A percentile compares a stretch with the other conserved stretches of the same genome.
Evolutionary conservation across 768 basidiomycete species (phyloP).

Genomic region (Phallus indusiatus): DNA sequence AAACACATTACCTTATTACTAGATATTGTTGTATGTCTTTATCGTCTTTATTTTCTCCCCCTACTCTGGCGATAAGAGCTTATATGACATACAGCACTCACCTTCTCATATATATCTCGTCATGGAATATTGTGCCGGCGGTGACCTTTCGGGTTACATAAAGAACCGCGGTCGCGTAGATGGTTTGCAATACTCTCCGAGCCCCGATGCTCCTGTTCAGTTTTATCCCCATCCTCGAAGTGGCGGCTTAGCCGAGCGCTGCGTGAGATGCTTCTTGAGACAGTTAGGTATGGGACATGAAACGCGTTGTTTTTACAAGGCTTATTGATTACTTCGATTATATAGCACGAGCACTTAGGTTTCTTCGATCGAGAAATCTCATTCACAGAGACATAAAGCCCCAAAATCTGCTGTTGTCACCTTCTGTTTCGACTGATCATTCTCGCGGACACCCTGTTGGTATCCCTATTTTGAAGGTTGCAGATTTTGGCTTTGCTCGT

Average conservation of each 20-base stretch:
- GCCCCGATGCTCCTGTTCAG: constrained; percentile 56
- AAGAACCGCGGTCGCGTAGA: constrained; percentile 94
- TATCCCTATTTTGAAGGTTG: constrained; percentile 91
- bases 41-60: background rate
- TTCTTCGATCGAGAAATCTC: constrained; percentile 77
- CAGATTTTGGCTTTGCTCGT: constrained; percentile 97
- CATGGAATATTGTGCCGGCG: constrained; percentile 96
- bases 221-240: constrained; percentile 88
- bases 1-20: constrained; percentile 87
- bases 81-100: background rate
- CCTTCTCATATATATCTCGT: constrained; percentile 58
- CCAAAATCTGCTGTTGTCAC: constrained; percentile 88
- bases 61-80: background rate
- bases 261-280: constrained; percentile 84
- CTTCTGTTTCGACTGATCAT: constrained; percentile 72
- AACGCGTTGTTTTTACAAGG: background rate
- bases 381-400: constrained; percentile 98
- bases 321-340: background rate
- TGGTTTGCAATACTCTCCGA: constrained; percentile 72
- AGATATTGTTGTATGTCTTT: constrained; percentile 70
- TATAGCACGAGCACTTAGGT: constrained; percentile 85
- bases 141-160: constrained; percentile 94
- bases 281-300: constrained; percentile 58
- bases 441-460: constrained; percentile 82
- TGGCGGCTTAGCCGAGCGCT: constrained; percentile 85